Base-by-base conservation (phyloP, 2,329 filamentous ascomycete species). In the Rutstroemia sp. region DNA sequence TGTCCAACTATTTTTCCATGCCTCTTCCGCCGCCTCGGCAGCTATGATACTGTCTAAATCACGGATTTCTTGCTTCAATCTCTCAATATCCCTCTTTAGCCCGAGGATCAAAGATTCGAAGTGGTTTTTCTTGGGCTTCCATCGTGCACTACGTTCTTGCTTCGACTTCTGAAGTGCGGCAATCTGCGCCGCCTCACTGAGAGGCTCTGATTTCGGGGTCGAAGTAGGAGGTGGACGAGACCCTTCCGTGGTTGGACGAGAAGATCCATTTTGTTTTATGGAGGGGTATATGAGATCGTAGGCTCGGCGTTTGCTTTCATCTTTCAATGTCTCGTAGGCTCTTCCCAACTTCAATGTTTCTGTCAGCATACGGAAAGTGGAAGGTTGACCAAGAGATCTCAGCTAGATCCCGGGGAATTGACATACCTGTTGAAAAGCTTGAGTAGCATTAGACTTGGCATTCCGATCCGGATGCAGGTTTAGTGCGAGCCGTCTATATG, bases 301-400 rank as follows among this genome's bases (percentile, higher is more conserved):
- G 8, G 30, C 53, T 59, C 62, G 63, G 12, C 71, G 70, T 60
- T 65, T 61, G 42, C 5, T 54, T 57, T 63, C 63, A 52, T 72
- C 66, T 21, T 66, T 69, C 47, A 72, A 61, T n/a, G 69, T 72
- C 54, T 71, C 69, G 56, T 72, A 72, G 37, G 71, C 71, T 61
- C 39, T 51, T 52, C 39, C 59, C 19, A 73, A 65, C 71, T 73
- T 52, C 21, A 41, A 19, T 27, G 2, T 30, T 18, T 19, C 8
- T 41, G 8, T 51, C 21, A 52, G 38, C 23, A 27, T 21, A 14
- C 5, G 12, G 3, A 14, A 14, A 5, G n/a, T 9, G 5, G 18
- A 23, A 4, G 8, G 19, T 42, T 4, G 49, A 51, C 16, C 8
- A 44, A 14, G 18, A 27, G 6, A 8, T 27, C 25, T 7, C 25